These are phyloP conservation scores for Mortierella claussenii DNA, from an alignment of 192 early-diverging fungal species.

Conservation along the genomic window DNA sequence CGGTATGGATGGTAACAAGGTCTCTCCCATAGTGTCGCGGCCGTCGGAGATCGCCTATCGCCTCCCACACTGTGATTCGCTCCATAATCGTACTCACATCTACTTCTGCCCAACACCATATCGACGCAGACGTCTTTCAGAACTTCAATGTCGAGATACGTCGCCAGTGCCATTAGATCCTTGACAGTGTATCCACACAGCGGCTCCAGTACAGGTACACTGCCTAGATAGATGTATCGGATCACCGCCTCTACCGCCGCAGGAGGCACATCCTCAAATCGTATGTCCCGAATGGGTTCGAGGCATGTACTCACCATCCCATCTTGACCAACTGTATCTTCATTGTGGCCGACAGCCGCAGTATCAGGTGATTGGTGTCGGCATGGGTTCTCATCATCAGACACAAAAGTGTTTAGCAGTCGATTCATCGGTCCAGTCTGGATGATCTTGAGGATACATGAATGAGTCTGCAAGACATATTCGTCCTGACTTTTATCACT, in stretches of 20 bases:
- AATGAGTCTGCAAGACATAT: constrained; percentile 9
- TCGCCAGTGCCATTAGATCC: constrained; percentile 38
- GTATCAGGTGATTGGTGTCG: neutral
- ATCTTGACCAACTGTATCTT: too few relatives aligned
- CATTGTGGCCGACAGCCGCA: neutral
- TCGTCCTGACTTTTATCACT: too few relatives aligned
- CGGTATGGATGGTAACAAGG: too few relatives aligned
- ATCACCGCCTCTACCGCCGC: constrained; percentile 26
- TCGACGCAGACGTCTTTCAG: constrained; percentile 34
- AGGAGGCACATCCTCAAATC: constrained; percentile 33
- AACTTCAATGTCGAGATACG: constrained; percentile 18
- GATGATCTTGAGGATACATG: constrained; percentile 21
- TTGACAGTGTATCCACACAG: constrained; percentile 37
- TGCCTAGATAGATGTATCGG: constrained; percentile 25
- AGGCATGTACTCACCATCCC: neutral
- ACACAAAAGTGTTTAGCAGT: constrained; percentile 12
- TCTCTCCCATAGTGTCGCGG: neutral
- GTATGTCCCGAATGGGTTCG: constrained; percentile 17
- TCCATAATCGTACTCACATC: too few relatives aligned
- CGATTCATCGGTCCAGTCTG: constrained; percentile 4
- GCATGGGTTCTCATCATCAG: neutral
- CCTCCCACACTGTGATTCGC: too few relatives aligned
- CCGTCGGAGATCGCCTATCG: neutral
- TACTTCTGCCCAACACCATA: constrained; percentile 16
- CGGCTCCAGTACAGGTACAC: constrained; percentile 3